Percentiles rank a stretch among this genome's conserved stretches.
Conservation (phyloP, 306 rosid genomes). For the Vachellia pachyceras region DNA sequence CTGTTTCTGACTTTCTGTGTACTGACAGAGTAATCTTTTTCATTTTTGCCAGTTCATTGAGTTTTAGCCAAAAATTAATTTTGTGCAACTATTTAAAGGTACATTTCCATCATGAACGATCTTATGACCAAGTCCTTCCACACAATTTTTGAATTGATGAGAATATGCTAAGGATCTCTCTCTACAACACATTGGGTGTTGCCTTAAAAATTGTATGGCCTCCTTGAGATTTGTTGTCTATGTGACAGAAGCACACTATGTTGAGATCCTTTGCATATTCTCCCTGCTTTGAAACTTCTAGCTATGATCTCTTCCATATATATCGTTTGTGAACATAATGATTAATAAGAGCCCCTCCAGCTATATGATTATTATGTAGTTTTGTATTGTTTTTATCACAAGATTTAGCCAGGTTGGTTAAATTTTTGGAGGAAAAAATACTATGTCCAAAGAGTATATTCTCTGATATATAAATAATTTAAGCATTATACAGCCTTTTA, state of each 20-base stretch:
- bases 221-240: background rate
- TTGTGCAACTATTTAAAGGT: background rate
- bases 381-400: too few species aligned
- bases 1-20: slow-evolving; percentile 23
- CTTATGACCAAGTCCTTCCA: background rate
- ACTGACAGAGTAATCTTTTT: slow-evolving; percentile 18
- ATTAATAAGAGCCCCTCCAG: background rate
- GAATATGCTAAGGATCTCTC: slow-evolving; percentile 3
- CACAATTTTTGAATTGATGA: background rate
- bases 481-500: background rate
- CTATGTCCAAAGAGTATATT: background rate
- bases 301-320: background rate
- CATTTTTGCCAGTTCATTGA: background rate
- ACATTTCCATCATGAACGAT: background rate
- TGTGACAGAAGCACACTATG: background rate
- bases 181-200: slow-evolving; percentile 7
- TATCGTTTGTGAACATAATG: background rate
- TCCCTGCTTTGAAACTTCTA: background rate
- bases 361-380: too few species aligned
- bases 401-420: background rate
- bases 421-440: too few species aligned
- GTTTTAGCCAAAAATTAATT: slow-evolving; percentile 1
- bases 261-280: slow-evolving; percentile 24
- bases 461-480: background rate
- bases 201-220: background rate